These are phyloP conservation scores for Pseudovirgaria hyperparasitica DNA, from an alignment of 2,329 filamentous ascomycete species.

Conservation along the genomic window DNA sequence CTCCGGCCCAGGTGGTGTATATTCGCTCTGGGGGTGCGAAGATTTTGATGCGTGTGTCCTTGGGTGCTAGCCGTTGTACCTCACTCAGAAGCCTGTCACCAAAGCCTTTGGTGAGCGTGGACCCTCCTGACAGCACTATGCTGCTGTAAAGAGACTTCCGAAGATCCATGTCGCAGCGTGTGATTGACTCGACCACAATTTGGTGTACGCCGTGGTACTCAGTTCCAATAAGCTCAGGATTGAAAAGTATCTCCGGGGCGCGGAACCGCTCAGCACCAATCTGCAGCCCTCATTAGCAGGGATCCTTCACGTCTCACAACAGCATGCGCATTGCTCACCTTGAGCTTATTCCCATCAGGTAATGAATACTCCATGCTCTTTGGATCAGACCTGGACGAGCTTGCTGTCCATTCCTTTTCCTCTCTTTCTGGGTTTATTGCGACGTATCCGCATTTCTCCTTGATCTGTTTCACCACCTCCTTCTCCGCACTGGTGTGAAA, in stretches of 20 bases:
- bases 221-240: slow-evolving; percentile 90
- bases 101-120: slow-evolving; percentile 92
- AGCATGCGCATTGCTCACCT: slow-evolving; percentile 45
- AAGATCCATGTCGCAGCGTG: slow-evolving; percentile 86
- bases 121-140: slow-evolving; percentile 92
- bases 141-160: slow-evolving; percentile 90
- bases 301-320: slow-evolving; percentile 3
- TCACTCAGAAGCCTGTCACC: slow-evolving; percentile 85
- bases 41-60: slow-evolving; percentile 99
- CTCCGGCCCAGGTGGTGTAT: slow-evolving; percentile 98
- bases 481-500: slow-evolving; percentile 99
- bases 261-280: slow-evolving; percentile 89
- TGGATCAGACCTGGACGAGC: slow-evolving; percentile 58
- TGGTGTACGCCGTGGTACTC: slow-evolving; percentile 97
- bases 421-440: slow-evolving; percentile 83
- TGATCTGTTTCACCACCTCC: slow-evolving; percentile 94
- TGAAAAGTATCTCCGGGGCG: slow-evolving; percentile 93
- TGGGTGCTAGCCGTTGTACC: slow-evolving; percentile 84
- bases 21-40: slow-evolving; percentile 95
- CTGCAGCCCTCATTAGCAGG: slow-evolving; percentile 32
- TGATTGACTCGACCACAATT: slow-evolving; percentile 93
- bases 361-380: slow-evolving; percentile 79
- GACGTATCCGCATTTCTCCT: slow-evolving; percentile 88
- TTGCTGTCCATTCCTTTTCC: slow-evolving; percentile 82
- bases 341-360: slow-evolving; percentile 87